phyloP scores from a whole-genome alignment of 805 yeast genomes.

The Pichia scutulata region DNA sequence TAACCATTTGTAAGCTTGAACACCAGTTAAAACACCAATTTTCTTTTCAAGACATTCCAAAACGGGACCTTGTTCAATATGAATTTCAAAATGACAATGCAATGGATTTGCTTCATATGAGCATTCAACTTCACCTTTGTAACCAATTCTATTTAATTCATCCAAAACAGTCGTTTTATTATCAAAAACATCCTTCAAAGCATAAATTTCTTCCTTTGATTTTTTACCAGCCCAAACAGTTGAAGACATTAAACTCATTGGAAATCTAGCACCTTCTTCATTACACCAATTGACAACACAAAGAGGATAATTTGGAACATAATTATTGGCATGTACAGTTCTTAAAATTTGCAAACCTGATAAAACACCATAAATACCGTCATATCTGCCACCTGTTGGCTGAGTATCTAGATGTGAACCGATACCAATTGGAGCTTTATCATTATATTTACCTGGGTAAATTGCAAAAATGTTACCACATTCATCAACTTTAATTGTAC shows the following conservation, averaged over 20 bases:
- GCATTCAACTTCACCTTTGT: constrained; percentile 45
- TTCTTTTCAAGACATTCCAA: constrained; percentile 47
- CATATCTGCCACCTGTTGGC: constrained; percentile 73
- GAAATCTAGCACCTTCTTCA: constrained; percentile 75
- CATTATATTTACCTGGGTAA: constrained; percentile 45
- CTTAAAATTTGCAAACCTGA: constrained; percentile 61
- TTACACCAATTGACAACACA: constrained; percentile 66
- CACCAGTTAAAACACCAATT: constrained; percentile 61
- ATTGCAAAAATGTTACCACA: constrained; percentile 65
- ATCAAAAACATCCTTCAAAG: constrained; percentile 48
- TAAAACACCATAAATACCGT: constrained; percentile 64
- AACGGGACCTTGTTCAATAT: constrained; percentile 72
- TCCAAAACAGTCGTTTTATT: constrained; percentile 40
- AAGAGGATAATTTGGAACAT: constrained; percentile 57
- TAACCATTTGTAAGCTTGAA: constrained; percentile 60
- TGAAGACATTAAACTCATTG: constrained; percentile 59
- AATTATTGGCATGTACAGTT: constrained; percentile 52
- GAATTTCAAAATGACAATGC: constrained; percentile 66
- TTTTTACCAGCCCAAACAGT: constrained; percentile 57
- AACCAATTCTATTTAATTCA: constrained; percentile 56
- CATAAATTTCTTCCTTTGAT: constrained; percentile 41
- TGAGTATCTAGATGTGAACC: constrained; percentile 75
- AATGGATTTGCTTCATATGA: constrained; percentile 44
- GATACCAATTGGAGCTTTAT: constrained; percentile 50
- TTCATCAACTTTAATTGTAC: constrained; percentile 50